These are phyloP conservation scores for Trichoderma sp. DNA, from an alignment of 2,329 filamentous ascomycete genomes.

Conservation along the genomic window DNA sequence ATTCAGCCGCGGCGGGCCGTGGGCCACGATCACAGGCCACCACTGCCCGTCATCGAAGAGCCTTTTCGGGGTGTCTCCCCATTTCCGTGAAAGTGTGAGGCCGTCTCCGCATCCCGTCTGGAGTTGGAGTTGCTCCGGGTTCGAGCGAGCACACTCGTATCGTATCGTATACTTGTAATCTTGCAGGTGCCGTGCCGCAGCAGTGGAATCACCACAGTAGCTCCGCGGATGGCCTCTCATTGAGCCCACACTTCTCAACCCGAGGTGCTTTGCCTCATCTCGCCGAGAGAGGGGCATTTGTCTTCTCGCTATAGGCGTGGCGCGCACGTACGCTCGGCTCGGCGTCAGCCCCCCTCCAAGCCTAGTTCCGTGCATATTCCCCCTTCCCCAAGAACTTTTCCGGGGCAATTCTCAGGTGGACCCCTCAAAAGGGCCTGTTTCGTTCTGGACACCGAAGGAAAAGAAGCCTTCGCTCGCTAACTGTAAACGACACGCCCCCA, in stretches of 20 bases:
- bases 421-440: constrained; percentile 7
- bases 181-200: neutral
- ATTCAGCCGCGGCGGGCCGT: constrained; percentile 20
- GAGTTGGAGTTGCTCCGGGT: neutral
- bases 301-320: neutral
- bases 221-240: neutral
- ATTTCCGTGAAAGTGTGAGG: constrained; percentile 1
- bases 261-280: constrained; percentile 2
- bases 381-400: neutral
- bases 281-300: neutral
- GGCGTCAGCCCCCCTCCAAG: constrained; percentile 13
- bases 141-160: neutral
- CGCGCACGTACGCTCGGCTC: neutral
- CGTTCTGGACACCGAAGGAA: constrained; percentile 17
- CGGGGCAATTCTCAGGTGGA: constrained; percentile 15
- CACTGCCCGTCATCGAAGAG: constrained; percentile 18
- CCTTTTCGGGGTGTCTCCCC: constrained; percentile 12
- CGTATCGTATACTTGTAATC: neutral
- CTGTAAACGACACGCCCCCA: constrained; percentile 1
- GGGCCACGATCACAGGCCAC: constrained; percentile 19
- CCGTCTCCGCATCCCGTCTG: neutral
- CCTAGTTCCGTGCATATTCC: constrained; percentile 3
- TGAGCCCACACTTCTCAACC: neutral
- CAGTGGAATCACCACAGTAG: neutral
- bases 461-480: constrained; percentile 13